Evolutionary conservation across 441 rosid species (phyloP).

Genomic region (Iberis amara): DNA sequence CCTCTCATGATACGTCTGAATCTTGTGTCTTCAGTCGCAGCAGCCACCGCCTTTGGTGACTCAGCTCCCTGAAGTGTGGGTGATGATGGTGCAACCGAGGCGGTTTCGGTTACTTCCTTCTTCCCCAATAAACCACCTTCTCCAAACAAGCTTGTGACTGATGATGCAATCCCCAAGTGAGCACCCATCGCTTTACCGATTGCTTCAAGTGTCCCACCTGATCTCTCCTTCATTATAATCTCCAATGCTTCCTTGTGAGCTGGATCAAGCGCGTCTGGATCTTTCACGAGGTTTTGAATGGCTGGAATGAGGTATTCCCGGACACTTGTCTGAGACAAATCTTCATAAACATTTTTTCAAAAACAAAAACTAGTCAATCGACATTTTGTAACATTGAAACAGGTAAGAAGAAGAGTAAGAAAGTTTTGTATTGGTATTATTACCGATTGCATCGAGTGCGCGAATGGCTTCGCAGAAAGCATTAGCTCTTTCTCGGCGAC

Average conservation of each 20-base stretch:
- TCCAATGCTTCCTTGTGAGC: conserved; percentile 96
- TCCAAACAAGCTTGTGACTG: conserved; percentile 82
- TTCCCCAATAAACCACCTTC: conserved; percentile 78
- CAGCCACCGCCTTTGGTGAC: conserved; percentile 38
- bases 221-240: conserved; percentile 82
- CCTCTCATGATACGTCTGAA: conserved; percentile 93
- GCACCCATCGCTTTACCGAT: conserved; percentile 92
- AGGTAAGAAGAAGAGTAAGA: conserved; percentile 2
- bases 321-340: conserved; percentile 59
- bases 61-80: conserved; percentile 41
- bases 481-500: conserved; percentile 82
- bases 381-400: conserved; percentile 5
- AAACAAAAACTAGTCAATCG: conserved; percentile 6
- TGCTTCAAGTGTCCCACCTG: conserved; percentile 78
- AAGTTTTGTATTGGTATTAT: conserved; percentile 21
- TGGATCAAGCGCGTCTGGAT: conserved; percentile 81
- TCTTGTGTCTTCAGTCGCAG: conserved; percentile 73
- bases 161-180: conserved; percentile 85
- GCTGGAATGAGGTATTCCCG: conserved; percentile 77
- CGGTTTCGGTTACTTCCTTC: conserved; percentile 44
- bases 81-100: conserved; percentile 28
- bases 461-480: conserved; percentile 94
- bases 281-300: conserved; percentile 77
- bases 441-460: conserved; percentile 93
- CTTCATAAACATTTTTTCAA: conserved; percentile 35